Evolutionary conservation across 78 protist species (phyloP), one percentile per base, ranked within the genome.

Genomic region (Trichosphaerium sp.): DNA sequence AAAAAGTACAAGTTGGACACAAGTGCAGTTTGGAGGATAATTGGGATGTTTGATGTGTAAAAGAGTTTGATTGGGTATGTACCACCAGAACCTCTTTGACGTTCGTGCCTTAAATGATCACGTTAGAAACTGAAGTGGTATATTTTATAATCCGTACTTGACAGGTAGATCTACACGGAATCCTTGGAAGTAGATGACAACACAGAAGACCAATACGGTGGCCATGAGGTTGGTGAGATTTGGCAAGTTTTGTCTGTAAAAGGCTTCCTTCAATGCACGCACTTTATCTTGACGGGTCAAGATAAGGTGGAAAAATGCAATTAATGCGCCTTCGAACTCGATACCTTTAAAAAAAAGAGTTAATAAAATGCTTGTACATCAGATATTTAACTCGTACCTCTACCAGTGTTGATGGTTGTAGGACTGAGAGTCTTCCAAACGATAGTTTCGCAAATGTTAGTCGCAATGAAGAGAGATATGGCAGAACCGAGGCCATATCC

Each of bases 11-110:
- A 65, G 88, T 96, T 89, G 75, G 95, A 77, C 26, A 92, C 88
- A 35, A 97, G 83, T 44, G 99, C 98, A 23, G 94, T 69, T 83
- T 96, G 99, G 47, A 98, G 88, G 79, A 97, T 95, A 85, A 97
- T 92, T 59, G 99, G 99, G 71, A 96, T 96, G 92, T 96, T 98
- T 56, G 97, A 85, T 23, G 99, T 98, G 95, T 98, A 98, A 93
- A 98, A 97, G 59, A 98, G 89, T 82, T 97, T 97, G 87, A 98
- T 97, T 56, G 99, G 99, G 90, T 97, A 95, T 4, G 83, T 34
- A 26, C 88, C 94, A 49, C 60, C 64, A 56, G 71, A 78, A 11
- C 84, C 87, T 31, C 76, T 34, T 12, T 65, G 26, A 57, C 84
- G 73, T 31, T 74, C 34, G 63, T 25, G 1, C 3, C 42, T 14